phyloP scores from a whole-genome alignment of 768 basidiomycete genomes.

The Lactarius tabidus region DNA sequence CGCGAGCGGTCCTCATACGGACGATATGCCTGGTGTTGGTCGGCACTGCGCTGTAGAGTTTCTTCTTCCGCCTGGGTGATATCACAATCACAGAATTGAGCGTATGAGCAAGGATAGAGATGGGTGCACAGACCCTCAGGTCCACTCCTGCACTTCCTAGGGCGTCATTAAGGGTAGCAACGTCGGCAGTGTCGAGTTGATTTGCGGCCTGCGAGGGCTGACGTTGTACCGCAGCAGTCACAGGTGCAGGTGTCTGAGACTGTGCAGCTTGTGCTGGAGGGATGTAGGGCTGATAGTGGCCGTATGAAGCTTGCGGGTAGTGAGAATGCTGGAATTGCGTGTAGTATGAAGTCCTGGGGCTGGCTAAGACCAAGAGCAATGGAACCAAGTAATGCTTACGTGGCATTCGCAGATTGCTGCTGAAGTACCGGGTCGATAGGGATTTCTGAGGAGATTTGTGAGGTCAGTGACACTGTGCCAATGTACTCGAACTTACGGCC shows the following conservation, averaged over 20 bases:
- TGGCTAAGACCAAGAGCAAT: slow-evolving; percentile 9
- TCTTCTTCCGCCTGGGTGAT: slow-evolving; percentile 76
- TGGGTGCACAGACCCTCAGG: slow-evolving; percentile 50
- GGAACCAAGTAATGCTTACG: slow-evolving; percentile 12
- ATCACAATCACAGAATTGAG: slow-evolving; percentile 9
- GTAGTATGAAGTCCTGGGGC: slow-evolving; percentile 23
- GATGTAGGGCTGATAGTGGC: slow-evolving; percentile 32
- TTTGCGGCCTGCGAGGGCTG: slow-evolving; percentile 11
- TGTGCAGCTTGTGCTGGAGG: slow-evolving; percentile 27
- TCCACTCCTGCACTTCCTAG: slow-evolving; percentile 86
- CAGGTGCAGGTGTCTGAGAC: slow-evolving; percentile 26
- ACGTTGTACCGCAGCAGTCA: slow-evolving; percentile 11
- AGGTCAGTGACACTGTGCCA: background rate
- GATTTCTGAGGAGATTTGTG: slow-evolving; percentile 21
- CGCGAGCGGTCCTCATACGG: slow-evolving; percentile 73
- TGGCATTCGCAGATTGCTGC: slow-evolving; percentile 26
- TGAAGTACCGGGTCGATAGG: slow-evolving; percentile 27
- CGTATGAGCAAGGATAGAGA: background rate
- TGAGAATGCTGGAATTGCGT: slow-evolving; percentile 27
- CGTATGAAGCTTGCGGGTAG: slow-evolving; percentile 31
- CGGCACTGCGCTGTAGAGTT: slow-evolving; percentile 61
- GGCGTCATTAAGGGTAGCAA: slow-evolving; percentile 78
- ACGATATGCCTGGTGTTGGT: slow-evolving; percentile 59
- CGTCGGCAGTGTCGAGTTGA: slow-evolving; percentile 58
- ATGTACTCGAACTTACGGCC: slow-evolving; percentile 14